These are phyloP conservation scores for Prunus salicina DNA, from an alignment of 306 rosid genomes.

Conservation along the genomic window DNA sequence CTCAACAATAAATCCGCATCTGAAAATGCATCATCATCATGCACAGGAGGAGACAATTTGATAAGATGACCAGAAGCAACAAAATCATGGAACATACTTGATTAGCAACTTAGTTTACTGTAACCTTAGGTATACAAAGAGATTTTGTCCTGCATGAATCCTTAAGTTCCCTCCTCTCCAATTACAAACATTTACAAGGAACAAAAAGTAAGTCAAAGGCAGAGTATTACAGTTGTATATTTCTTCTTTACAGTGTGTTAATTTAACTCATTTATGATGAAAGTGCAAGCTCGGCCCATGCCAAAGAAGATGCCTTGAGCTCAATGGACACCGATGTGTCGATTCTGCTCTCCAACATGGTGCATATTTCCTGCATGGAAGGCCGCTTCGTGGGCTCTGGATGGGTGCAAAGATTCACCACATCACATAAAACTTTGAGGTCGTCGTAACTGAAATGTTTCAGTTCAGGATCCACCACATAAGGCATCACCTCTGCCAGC, in stretches of 20 bases:
- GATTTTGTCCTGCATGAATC: constrained; percentile 33
- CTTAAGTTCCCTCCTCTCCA: constrained; percentile 31
- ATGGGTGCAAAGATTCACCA: constrained; percentile 63
- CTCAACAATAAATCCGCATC: too few species aligned
- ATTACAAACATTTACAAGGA: constrained; percentile 62
- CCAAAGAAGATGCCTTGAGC: constrained; percentile 80
- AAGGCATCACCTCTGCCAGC: constrained; percentile 69
- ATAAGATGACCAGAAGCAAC: not conserved
- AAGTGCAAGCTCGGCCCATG: constrained; percentile 99
- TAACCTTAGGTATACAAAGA: constrained; percentile 45
- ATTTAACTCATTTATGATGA: constrained; percentile 49
- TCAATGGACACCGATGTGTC: constrained; percentile 78
- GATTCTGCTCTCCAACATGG: constrained; percentile 73
- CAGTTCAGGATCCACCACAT: constrained; percentile 77
- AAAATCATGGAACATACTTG: constrained; percentile 1
- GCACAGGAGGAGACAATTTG: not conserved
- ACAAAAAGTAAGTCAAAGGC: constrained; percentile 20
- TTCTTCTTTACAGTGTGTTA: constrained; percentile 62
- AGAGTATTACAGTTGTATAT: constrained; percentile 36
- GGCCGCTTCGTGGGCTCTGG: constrained; percentile 55
- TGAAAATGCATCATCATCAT: too few species aligned
- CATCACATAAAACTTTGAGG: constrained; percentile 78
- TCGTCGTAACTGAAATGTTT: constrained; percentile 71
- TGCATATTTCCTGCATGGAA: constrained; percentile 62
- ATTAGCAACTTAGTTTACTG: constrained; percentile 3